Conservation (phyloP, 768 basidiomycete genomes). For the Amanita jacksonii region DNA sequence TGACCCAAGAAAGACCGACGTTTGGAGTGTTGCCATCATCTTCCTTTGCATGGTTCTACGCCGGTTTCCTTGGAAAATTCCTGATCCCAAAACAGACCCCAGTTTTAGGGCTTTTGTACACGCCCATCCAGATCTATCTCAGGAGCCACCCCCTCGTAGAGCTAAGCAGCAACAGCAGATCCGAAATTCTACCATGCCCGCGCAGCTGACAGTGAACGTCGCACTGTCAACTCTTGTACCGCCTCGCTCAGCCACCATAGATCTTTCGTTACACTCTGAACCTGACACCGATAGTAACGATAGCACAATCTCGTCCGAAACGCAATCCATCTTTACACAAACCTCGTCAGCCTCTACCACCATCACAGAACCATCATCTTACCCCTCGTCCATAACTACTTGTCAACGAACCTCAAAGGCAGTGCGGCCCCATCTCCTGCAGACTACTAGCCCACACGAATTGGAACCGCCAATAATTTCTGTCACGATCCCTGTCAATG, state of each 20-base stretch:
- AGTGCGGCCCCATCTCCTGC: conserved; percentile 19
- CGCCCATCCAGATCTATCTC: conserved; percentile 80
- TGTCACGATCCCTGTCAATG: conserved; percentile 18
- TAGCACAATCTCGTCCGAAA: conserved; percentile 32
- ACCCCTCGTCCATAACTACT: conserved; percentile 23
- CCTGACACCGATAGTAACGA: conserved; percentile 25
- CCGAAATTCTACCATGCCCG: conserved; percentile 2
- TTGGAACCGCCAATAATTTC: conserved; percentile 68
- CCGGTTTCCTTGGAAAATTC: conserved; percentile 98
- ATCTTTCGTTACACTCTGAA: conserved; percentile 17
- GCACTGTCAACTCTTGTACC: conserved; percentile 1
- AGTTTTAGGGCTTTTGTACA: conserved; percentile 88
- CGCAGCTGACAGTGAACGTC: not conserved
- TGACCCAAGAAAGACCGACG: conserved; percentile 96
- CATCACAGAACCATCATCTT: conserved; percentile 41
- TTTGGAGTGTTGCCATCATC: conserved; percentile 97
- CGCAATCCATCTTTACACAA: conserved; percentile 34
- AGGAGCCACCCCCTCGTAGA: conserved; percentile 33
- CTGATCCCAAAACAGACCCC: conserved; percentile 87
- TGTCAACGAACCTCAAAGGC: conserved; percentile 15
- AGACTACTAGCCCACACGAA: conserved; percentile 37
- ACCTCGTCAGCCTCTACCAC: conserved; percentile 35
- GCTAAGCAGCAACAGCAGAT: conserved; percentile 6
- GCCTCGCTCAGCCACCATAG: conserved; percentile 22
- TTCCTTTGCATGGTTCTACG: conserved; percentile 98